Base-by-base conservation (phyloP, 306 rosid genomes). In the Abrus precatorius region DNA sequence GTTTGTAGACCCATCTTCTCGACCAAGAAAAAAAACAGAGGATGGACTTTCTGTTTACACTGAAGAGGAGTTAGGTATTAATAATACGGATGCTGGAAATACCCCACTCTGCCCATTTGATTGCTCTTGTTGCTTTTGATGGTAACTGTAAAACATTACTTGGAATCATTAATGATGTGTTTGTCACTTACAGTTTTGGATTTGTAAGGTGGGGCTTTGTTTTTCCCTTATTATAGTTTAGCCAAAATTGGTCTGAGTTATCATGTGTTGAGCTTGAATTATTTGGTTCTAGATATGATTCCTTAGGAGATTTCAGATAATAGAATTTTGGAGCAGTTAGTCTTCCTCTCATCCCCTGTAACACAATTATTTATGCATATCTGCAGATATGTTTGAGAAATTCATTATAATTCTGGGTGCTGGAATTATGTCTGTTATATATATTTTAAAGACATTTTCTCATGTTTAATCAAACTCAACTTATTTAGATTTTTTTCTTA, bases 71-170 rank as follows among this genome's bases (percentile, higher is more conserved):
- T 81, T 94, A 85, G 81, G 93, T 59, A 30, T 90, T 70, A 62
- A 28, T 78, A 92, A 79, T 5, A 77, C 75, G 6, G 91, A 89
- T 77, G 97, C 91, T 54, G 98, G 98, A 80, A 82, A 60, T 80
- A 94, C 98, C 6, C 84, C 90, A 1, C 90, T 92, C 36, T 94
- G 95, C 73, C 98, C 98, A 53, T 94, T 94, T 83, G 97, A 94
- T 84, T 94, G 98, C 65, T 83, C 90, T 61, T 94, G 97, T 80
- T 94, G 97, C 90, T 94, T 90, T 74, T 92, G 82, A 90, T 65
- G 83, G 59, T 65, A 34, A 65, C 36, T 67, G 61, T 67, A 5
- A 27, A 69, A 2, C 12, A 6, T 3, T 44, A 27, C 52, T 33
- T 0, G 55, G 20, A 53, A 34, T 40, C 13, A 27, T 28, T 29